Evolutionary conservation across 129 eudicot species (phyloP), one percentile per base, ranked within the genome.

Genomic region (Ambrosia trifida): DNA sequence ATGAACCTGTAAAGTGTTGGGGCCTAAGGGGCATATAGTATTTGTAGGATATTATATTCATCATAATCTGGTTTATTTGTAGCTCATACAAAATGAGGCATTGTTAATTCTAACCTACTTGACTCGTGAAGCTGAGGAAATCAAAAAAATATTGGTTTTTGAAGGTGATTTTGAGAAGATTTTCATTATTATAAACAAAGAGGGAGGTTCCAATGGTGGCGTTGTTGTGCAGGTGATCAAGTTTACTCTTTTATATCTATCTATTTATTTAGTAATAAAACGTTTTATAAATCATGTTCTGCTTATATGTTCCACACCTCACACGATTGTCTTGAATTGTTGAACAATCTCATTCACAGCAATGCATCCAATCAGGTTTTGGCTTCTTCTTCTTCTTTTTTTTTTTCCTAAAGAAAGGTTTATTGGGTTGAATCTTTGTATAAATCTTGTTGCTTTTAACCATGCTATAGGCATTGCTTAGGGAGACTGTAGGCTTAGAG

Each of bases 91-190:
- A 47, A 92, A 92, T 72, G 96, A 92, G 80, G 98, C 98, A 31
- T 81, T 92, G 79, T 77, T 92, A 68, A 96, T 92, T 79, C 88
- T 92, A 64, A 92, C 98, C 16, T 83, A 84, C 82, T 76, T 92
- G 86, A 89, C 98, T 61, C 95, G 88, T 72, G 96, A 92, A 67
- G 96, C 98, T 13, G 98, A 83, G 86, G 98, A 92, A 81, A 86
- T 92, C 51, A 96, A 92, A 89, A 92, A 92, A 81, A 89, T 86
- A 32, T 78, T 92, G 76, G 98, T 92, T 59, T 92, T 92, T 81
- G 98, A 92, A 89, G 95, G 91, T 72, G 98, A 88, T 83, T 92
- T 92, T 83, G 98, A 92, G 79, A 92, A 92, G 86, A 86, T 92
- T 11, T 89, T 92, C 72, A 85, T 91, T 78, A 85, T 92, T 62